Base-by-base conservation (phyloP, 768 basidiomycete species). In the Porphyrellus cyaneotinctus region DNA sequence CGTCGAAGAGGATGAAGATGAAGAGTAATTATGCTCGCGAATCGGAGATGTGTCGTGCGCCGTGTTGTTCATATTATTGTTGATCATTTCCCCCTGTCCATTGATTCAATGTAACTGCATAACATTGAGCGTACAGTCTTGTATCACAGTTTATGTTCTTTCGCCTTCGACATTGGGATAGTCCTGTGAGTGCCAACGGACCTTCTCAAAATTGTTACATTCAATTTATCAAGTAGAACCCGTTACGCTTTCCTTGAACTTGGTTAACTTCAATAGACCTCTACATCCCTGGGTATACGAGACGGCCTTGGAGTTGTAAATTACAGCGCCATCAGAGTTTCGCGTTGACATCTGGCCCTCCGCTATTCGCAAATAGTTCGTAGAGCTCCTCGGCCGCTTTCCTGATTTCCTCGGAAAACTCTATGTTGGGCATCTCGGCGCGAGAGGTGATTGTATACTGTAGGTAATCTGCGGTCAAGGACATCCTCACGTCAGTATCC, bases 401-500 rank as follows among this genome's bases (percentile, higher is more conserved):
- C 56, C 62, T 65, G 49, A 97, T 82, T 64, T 91, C 91, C 49
- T 82, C 67, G 39, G 82, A 76, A 60, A 97, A 91, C 63, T 78
- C 71, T 13, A 75, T 75, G 64, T 93, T 91, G 32, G 83, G 91
- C 87, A 87, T 88, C 70, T 86, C 88, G 59, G 75, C 88, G 51
- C 89, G 79, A 7, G 91, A 94, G 7, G 93, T 95, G 64, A 95
- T 75, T 24, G 91, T 93, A 69, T 85, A 97, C 61, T 90, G 87
- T 37, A 97, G 72, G 57, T 78, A 82, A 69, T 93, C 88, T 91
- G 47, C 24, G 43, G 18, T 42, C 42, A 33, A 41, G 35, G 22
- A 28, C 12, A 20, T 35, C 31, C 13, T 31, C 18, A 14, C 2
- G 14, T 67, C 24, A 58, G 35, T n/a, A 37, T 4, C 12, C n/a